Conservation (phyloP, 1,139 yeast genomes). For the Meyerozyma smithsonii region DNA sequence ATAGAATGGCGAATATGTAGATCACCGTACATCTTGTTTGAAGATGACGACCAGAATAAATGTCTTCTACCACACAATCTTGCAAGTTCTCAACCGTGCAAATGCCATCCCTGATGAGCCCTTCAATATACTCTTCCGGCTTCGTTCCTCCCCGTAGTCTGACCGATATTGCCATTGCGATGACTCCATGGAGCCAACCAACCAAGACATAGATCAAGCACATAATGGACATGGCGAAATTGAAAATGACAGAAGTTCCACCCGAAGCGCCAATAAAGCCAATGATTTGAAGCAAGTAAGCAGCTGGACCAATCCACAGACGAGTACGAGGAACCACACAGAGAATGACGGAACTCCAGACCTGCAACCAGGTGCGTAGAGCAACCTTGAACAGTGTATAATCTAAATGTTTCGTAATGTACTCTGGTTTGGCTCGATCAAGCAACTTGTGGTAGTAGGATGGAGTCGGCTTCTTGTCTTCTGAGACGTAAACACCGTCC, state of each 20-base stretch:
- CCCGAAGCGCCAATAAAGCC: slow-evolving; percentile 27
- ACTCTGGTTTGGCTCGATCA: slow-evolving; percentile 18
- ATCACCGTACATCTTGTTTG: slow-evolving; percentile 24
- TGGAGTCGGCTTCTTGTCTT: not conserved
- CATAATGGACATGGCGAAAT: slow-evolving; percentile 14
- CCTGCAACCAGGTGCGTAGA: slow-evolving; percentile 25
- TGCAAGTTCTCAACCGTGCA: slow-evolving; percentile 20
- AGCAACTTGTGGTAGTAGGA: slow-evolving; percentile 5
- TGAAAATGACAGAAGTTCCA: slow-evolving; percentile 21
- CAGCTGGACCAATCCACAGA: slow-evolving; percentile 28
- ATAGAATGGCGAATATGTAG: slow-evolving; percentile 21
- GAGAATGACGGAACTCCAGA: slow-evolving; percentile 24
- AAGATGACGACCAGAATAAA: slow-evolving; percentile 28
- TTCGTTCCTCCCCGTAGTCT: slow-evolving; percentile 24
- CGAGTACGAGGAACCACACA: slow-evolving; percentile 21
- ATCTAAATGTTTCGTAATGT: slow-evolving; percentile 24
- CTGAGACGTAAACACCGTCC: not conserved
- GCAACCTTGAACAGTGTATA: slow-evolving; percentile 22
- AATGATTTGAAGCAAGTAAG: slow-evolving; percentile 25
- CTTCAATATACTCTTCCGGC: slow-evolving; percentile 12
- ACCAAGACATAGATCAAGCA: slow-evolving; percentile 15
- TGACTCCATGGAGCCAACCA: slow-evolving; percentile 23
- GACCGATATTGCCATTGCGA: slow-evolving; percentile 23
- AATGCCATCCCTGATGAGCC: slow-evolving; percentile 22
- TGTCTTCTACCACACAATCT: slow-evolving; percentile 18